Percentiles rank a stretch among this genome's conserved stretches.
Evolutionary conservation across 805 yeast genomes (phyloP).

Genomic region (Millerozyma miso): DNA sequence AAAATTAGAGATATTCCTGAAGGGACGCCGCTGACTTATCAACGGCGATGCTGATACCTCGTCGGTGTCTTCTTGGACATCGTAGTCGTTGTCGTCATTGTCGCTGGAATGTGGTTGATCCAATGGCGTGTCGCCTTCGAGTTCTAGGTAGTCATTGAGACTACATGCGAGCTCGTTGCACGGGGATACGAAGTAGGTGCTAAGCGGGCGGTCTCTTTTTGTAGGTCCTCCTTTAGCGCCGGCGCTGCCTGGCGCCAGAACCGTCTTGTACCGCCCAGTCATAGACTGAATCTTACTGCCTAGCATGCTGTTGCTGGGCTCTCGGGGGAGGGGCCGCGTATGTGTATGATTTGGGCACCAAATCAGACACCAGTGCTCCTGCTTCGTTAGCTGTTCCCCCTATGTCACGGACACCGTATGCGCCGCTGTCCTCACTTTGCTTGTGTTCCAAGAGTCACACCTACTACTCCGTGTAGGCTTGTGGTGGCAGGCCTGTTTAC

Average conservation of each 20-base stretch:
- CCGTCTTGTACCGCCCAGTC: not conserved
- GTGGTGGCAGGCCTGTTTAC: too few relatives aligned
- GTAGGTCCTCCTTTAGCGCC: not conserved
- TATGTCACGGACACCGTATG: too few relatives aligned
- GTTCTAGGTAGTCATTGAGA: conserved; percentile 4
- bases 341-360: not conserved
- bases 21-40: conserved; percentile 18
- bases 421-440: too few relatives aligned
- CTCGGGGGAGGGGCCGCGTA: not conserved
- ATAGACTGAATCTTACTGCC: too few relatives aligned
- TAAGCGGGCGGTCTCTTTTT: conserved; percentile 25
- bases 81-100: conserved; percentile 1
- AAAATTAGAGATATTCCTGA: conserved; percentile 24
- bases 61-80: conserved; percentile 2
- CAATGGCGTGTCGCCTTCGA: conserved; percentile 5
- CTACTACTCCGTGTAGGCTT: too few relatives aligned
- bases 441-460: too few relatives aligned
- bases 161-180: conserved; percentile 9
- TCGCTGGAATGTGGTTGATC: conserved; percentile 1
- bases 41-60: conserved; percentile 15
- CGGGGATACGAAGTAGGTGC: conserved; percentile 39
- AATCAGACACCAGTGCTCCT: not conserved
- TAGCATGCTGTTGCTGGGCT: not conserved
- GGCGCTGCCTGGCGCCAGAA: not conserved
- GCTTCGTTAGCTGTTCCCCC: too few relatives aligned